phyloP scores from a whole-genome alignment of 768 basidiomycete species.

The Leccinellum rugosiceps region DNA sequence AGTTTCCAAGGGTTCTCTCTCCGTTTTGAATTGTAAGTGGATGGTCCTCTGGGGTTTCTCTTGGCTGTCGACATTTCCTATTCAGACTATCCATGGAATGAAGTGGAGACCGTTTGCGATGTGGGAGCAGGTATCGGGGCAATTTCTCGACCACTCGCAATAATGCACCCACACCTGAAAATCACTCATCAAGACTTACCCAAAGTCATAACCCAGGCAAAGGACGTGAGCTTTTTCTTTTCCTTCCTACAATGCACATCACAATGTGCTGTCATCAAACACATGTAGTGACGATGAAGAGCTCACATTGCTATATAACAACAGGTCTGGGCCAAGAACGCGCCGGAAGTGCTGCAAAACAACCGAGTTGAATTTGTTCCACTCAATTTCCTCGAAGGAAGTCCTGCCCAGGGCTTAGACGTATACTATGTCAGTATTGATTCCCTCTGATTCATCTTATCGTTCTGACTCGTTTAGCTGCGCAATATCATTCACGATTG shows the following conservation, averaged over 20 bases:
- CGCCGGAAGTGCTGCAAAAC: conserved; percentile 8
- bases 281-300: background rate
- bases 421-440: background rate
- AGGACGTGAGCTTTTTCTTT: background rate
- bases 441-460: background rate
- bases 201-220: background rate
- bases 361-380: background rate
- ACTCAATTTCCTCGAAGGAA: background rate
- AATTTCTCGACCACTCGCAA: background rate
- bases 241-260: background rate
- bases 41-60: background rate
- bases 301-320: background rate
- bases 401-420: background rate
- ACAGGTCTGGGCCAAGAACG: background rate
- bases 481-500: conserved; percentile 31
- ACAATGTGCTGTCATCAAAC: too few species aligned
- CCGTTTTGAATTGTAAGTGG: background rate
- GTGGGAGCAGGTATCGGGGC: background rate
- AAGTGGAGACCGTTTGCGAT: background rate
- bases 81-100: background rate
- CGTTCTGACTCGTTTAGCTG: conserved; percentile 4
- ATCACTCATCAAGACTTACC: background rate
- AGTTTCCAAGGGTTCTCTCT: conserved; percentile 18
- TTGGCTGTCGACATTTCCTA: background rate
- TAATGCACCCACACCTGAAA: background rate